Base-by-base conservation (phyloP, 148 eudicot genomes). In the Persicaria tinctoria region DNA sequence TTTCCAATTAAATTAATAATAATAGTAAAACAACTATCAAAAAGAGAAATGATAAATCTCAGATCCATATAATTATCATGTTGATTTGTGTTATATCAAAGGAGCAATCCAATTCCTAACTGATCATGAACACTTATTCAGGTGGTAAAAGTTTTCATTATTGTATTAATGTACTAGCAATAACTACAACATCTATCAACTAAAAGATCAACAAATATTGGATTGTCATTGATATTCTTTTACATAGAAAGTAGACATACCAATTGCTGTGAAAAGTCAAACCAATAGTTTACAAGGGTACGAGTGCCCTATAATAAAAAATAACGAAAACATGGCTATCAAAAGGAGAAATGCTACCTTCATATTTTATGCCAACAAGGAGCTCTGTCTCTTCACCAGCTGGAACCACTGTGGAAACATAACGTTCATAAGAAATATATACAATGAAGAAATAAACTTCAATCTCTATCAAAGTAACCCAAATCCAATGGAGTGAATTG, bases 311-410 rank as follows among this genome's bases (percentile, higher is more conserved):
- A n/a, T 5, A 55, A 4, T 1, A 4, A 16, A 55, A 55, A 14
- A 55, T 13, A n/a, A 47, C 17, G 49, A 47, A 17, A 13, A 38
- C 12, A 20, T 9, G 5, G 20, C 71, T 17, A 57, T 47, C 12
- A 59, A 60, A 60, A 18, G 41, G 32, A 9, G 63, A 3, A 17
- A 20, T 64, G 56, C 74, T 86, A 94, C 98, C 98, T 57, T 94
- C 91, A 76, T 94, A 87, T 82, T 94, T 86, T 46, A 93, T 74
- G 74, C 93, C 98, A 80, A 91, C 87, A 23, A 91, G 80, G 16
- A 91, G 82, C 81, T 89, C 97, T 23, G 88, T 79, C 81, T 86
- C 93, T 87, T 91, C 88, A 73, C 98, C 98, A 38, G 98, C 98
- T 3, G 72, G 62, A 32, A 91, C 88, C 78, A 78, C 98, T 94